A percentile compares a stretch with the other conserved stretches of the same genome.
Conservation (phyloP, 2,329 filamentous ascomycete genomes). For the Fonsecaea pedrosoi region DNA sequence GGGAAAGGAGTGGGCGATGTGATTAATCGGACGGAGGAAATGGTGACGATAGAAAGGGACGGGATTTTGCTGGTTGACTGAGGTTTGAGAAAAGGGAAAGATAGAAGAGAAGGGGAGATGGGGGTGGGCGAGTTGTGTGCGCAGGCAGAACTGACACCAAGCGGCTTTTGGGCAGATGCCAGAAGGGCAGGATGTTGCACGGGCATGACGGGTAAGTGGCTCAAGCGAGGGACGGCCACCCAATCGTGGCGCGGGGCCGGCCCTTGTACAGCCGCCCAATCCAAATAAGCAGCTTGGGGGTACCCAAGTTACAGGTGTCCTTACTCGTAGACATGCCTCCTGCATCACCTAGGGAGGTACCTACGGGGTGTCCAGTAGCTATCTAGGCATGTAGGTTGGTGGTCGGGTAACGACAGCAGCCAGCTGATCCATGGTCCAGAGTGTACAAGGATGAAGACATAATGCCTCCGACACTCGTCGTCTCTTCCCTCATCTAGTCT, state of each 20-base stretch:
- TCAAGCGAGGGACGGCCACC: constrained; percentile 22
- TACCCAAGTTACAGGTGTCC: background rate
- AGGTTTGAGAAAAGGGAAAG: constrained; percentile 19
- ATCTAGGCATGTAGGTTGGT: background rate
- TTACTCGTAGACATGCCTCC: background rate
- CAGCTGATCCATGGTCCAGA: background rate
- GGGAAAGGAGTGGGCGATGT: constrained; percentile 22
- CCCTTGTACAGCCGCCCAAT: constrained; percentile 4
- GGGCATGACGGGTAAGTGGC: constrained; percentile 13
- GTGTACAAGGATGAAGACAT: background rate
- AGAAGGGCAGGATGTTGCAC: background rate
- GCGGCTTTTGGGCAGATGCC: constrained; percentile 1
- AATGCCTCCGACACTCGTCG: background rate
- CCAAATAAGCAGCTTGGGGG: constrained; percentile 6
- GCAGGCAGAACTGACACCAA: constrained; percentile 31
- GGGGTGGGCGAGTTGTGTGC: constrained; percentile 25
- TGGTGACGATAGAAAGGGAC: constrained; percentile 5
- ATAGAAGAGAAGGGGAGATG: constrained; percentile 20
- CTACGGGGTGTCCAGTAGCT: background rate
- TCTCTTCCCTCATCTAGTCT: background rate
- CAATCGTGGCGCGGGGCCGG: constrained; percentile 12
- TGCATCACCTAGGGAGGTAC: background rate
- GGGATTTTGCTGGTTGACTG: constrained; percentile 18
- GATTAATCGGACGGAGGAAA: constrained; percentile 23
- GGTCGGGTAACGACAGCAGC: background rate